These are phyloP conservation scores for Herpomyces periplanetae DNA, from an alignment of 2,329 filamentous ascomycete species.

Conservation along the genomic window DNA sequence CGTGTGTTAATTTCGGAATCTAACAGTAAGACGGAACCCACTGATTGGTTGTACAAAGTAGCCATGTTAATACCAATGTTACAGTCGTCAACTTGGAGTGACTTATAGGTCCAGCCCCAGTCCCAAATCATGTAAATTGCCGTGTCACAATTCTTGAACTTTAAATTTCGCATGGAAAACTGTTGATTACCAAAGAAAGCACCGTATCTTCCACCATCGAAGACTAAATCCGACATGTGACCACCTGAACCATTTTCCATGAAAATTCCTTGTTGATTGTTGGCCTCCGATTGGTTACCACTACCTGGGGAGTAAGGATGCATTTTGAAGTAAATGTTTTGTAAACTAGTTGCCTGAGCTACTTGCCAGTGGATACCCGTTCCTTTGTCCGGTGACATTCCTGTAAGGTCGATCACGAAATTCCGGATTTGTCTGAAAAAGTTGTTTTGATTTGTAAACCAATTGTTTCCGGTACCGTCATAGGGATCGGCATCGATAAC, in stretches of 20 bases:
- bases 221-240: conserved; percentile 43
- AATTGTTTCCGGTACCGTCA: conserved; percentile 21
- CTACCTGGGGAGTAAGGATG: conserved; percentile 18
- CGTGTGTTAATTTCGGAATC: conserved; percentile 46
- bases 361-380: conserved; percentile 55
- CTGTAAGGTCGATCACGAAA: conserved; percentile 34
- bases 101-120: conserved; percentile 52
- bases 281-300: conserved; percentile 14
- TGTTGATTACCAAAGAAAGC: conserved; percentile 55
- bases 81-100: conserved; percentile 29
- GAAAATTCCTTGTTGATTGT: conserved; percentile 29
- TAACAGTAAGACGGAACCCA: conserved; percentile 46
- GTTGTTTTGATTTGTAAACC: conserved; percentile 43
- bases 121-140: conserved; percentile 73
- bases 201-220: conserved; percentile 42
- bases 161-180: conserved; percentile 46
- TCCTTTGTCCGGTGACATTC: conserved; percentile 17
- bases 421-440: conserved; percentile 54
- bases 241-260: conserved; percentile 52
- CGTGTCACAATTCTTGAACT: conserved; percentile 42
- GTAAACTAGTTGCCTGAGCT: conserved; percentile 37
- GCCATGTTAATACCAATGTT: conserved; percentile 42
- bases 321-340: conserved; percentile 53
- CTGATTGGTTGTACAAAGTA: conserved; percentile 21
- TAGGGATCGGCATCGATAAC: conserved; percentile 71